Percentiles rank a stretch among this genome's conserved stretches.
phyloP scores from a whole-genome alignment of 2,329 filamentous ascomycete genomes.

The Domatiomyces globalis region DNA sequence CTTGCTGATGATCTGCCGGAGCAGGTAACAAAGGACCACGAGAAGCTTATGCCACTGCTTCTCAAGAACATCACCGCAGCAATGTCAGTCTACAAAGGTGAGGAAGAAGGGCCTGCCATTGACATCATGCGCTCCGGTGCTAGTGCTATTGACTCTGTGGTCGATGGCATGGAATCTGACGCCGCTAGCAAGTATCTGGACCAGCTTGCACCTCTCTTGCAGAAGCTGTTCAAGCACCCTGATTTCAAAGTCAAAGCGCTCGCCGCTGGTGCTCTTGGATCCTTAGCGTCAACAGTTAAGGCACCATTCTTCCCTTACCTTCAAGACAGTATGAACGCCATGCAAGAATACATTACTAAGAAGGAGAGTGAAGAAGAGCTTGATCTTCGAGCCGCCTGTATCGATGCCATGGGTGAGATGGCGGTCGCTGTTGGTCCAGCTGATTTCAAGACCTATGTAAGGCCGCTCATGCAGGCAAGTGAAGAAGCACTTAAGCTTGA shows the following conservation, averaged over 20 bases:
- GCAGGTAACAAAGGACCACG: constrained; percentile 74
- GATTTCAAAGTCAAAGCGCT: constrained; percentile 84
- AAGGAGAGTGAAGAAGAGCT: constrained; percentile 85
- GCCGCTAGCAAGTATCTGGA: constrained; percentile 70
- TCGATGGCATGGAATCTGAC: constrained; percentile 66
- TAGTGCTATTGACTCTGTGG: constrained; percentile 78
- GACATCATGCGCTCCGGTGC: constrained; percentile 82
- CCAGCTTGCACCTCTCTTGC: constrained; percentile 72
- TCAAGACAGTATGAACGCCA: constrained; percentile 73
- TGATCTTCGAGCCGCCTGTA: constrained; percentile 74
- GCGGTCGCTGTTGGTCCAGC: constrained; percentile 73
- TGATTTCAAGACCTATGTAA: constrained; percentile 80
- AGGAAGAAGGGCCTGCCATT: constrained; percentile 57
- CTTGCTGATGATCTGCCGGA: constrained; percentile 88
- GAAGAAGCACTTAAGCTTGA: constrained; percentile 81
- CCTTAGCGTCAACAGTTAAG: constrained; percentile 74
- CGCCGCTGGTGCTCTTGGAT: constrained; percentile 76
- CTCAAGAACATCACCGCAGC: constrained; percentile 81
- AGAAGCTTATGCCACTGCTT: constrained; percentile 66
- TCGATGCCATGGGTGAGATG: constrained; percentile 87
- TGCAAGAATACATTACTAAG: constrained; percentile 68
- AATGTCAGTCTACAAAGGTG: constrained; percentile 49
- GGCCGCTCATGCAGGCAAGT: constrained; percentile 78
- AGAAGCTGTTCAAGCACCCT: constrained; percentile 65
- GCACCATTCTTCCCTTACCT: constrained; percentile 83